These are phyloP conservation scores for Cercospora zeae-maydis DNA, from an alignment of 2,329 filamentous ascomycete species.

Conservation along the genomic window DNA sequence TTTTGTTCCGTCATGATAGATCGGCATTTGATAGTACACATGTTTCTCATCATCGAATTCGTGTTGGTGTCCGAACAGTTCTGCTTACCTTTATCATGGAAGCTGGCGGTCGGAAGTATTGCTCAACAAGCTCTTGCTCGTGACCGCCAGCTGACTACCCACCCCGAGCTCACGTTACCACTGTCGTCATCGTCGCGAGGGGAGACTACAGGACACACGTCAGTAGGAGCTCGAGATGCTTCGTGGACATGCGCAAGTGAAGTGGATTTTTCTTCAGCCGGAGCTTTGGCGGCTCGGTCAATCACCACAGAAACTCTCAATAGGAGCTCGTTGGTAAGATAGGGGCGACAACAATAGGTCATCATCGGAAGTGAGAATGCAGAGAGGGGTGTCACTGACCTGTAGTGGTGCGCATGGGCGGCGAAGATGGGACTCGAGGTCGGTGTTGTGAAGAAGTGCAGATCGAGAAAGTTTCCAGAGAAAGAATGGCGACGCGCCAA, in stretches of 20 bases:
- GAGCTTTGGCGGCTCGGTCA: conserved; percentile 62
- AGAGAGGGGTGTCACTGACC: conserved; percentile 20
- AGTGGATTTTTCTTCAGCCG: conserved; percentile 43
- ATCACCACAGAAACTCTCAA: conserved; percentile 49
- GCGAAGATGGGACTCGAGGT: background rate
- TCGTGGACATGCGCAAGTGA: conserved; percentile 7
- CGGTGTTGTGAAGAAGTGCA: conserved; percentile 4
- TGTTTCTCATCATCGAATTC: conserved; percentile 43
- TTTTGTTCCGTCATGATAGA: conserved; percentile 42
- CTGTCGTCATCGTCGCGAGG: background rate
- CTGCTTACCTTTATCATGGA: conserved; percentile 10
- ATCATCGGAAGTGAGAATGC: conserved; percentile 45
- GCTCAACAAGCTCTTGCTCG: background rate
- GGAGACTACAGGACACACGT: conserved; percentile 4
- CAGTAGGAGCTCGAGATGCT: conserved; percentile 11
- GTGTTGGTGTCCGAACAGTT: background rate
- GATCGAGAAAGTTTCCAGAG: conserved; percentile 11
- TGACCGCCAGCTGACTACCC: background rate
- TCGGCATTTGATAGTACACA: conserved; percentile 52
- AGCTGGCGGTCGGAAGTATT: background rate
- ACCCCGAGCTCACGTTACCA: background rate
- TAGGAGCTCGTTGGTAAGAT: conserved; percentile 48
- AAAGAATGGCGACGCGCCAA: conserved; percentile 8
- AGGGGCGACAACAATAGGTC: conserved; percentile 60
- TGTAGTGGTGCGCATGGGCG: conserved; percentile 13